These are phyloP conservation scores for Nemania abortiva DNA, from an alignment of 2,329 filamentous ascomycete genomes.

Conservation along the genomic window DNA sequence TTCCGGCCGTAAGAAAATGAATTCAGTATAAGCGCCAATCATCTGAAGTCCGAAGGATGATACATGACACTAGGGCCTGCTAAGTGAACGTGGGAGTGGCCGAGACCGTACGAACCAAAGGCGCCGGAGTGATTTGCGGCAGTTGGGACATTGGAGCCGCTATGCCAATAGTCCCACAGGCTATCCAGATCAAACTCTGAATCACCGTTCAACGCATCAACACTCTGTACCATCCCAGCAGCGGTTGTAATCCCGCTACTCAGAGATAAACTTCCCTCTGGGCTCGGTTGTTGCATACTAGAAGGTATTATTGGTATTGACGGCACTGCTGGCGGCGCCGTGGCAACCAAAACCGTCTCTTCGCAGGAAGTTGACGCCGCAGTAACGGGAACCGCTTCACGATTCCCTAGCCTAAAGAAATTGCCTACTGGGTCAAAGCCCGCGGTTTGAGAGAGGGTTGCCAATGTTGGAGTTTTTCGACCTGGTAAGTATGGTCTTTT, in stretches of 20 bases:
- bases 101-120: conserved; percentile 28
- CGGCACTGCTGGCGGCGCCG: conserved; percentile 29
- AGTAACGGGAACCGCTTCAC: conserved; percentile 33
- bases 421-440: conserved; percentile 48
- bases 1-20: neutral
- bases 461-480: conserved; percentile 47
- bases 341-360: conserved; percentile 33
- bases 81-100: conserved; percentile 32
- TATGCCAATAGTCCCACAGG: conserved; percentile 37
- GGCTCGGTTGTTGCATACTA: conserved; percentile 50
- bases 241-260: conserved; percentile 42
- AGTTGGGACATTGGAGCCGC: conserved; percentile 18
- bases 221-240: conserved; percentile 40
- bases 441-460: conserved; percentile 46
- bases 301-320: conserved; percentile 44
- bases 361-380: conserved; percentile 38
- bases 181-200: conserved; percentile 39
- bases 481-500: conserved; percentile 46
- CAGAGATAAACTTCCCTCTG: conserved; percentile 48
- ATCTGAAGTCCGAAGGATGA: conserved; percentile 38
- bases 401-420: conserved; percentile 45
- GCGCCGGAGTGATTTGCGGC: conserved; percentile 8
- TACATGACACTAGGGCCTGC: conserved; percentile 40
- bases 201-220: conserved; percentile 49
- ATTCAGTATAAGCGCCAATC: conserved; percentile 6